Percentiles rank a stretch among this genome's conserved stretches.
Evolutionary conservation across 1,284 basidiomycete genomes (phyloP).

Genomic region (Tilletia horrida): DNA sequence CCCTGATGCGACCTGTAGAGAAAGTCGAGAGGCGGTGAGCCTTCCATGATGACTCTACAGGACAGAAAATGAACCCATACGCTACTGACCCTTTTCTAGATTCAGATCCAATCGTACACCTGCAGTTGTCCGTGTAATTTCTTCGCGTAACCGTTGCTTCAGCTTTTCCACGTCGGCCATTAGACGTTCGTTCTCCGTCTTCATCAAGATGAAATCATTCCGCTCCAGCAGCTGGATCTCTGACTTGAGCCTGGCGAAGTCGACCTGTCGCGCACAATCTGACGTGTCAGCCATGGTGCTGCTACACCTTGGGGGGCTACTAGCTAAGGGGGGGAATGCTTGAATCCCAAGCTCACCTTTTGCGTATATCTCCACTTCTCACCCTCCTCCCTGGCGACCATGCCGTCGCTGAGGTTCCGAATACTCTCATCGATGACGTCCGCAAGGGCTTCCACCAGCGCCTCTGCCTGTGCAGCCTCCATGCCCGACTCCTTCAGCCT

Average conservation of each 20-base stretch:
- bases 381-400: conserved; percentile 50
- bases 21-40: neutral
- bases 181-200: conserved; percentile 89
- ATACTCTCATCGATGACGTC: conserved; percentile 53
- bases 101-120: conserved; percentile 93
- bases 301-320: too few relatives aligned
- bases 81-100: conserved; percentile 73
- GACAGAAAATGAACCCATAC: neutral
- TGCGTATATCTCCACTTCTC: conserved; percentile 51
- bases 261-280: conserved; percentile 65
- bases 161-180: conserved; percentile 89
- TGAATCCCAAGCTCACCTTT: conserved; percentile 29
- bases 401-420: conserved; percentile 42
- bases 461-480: conserved; percentile 48
- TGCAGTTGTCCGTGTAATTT: conserved; percentile 79
- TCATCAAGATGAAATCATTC: conserved; percentile 93
- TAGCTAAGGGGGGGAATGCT: neutral
- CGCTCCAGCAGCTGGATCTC: conserved; percentile 94
- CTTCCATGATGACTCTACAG: neutral
- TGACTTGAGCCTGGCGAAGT: conserved; percentile 94
- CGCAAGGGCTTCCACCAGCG: conserved; percentile 44
- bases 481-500: conserved; percentile 51
- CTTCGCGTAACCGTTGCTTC: conserved; percentile 84
- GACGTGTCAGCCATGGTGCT: too few relatives aligned
- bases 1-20: conserved; percentile 71